phyloP scores from a whole-genome alignment of 306 rosid genomes.

The Rubus parviflorus region DNA sequence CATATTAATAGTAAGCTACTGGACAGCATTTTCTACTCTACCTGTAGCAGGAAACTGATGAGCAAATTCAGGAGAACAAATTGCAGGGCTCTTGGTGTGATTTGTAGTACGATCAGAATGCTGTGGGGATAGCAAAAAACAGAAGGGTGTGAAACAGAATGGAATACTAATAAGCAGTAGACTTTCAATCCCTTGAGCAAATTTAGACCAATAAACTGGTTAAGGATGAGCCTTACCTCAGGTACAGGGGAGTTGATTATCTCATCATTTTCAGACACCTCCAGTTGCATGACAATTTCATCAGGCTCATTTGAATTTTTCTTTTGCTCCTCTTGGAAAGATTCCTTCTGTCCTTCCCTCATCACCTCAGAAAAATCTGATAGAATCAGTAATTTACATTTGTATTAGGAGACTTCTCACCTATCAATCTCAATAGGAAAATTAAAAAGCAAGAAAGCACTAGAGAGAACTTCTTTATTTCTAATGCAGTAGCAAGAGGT shows the following conservation, averaged over 20 bases:
- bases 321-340: constrained; percentile 10
- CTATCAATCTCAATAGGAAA: not conserved
- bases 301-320: constrained; percentile 9
- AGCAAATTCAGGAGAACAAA: not conserved
- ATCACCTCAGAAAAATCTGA: constrained; percentile 22
- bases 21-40: not conserved
- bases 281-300: not conserved
- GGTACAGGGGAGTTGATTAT: not conserved
- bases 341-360: constrained; percentile 2
- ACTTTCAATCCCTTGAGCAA: not conserved
- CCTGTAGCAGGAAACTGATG: constrained; percentile 8
- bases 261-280: constrained; percentile 10
- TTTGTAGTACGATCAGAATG: not conserved
- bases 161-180: not conserved
- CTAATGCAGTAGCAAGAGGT: not conserved
- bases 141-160: not conserved
- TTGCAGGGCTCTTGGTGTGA: not conserved
- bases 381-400: not conserved
- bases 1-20: constrained; percentile 2
- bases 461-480: constrained; percentile 10
- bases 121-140: not conserved
- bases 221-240: constrained; percentile 1
- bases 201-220: not conserved
- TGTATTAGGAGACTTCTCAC: constrained; percentile 11
- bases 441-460: constrained; percentile 14